These are phyloP conservation scores for Stylosanthes scabra DNA, from an alignment of 331 rosid genomes.

Conservation along the genomic window DNA sequence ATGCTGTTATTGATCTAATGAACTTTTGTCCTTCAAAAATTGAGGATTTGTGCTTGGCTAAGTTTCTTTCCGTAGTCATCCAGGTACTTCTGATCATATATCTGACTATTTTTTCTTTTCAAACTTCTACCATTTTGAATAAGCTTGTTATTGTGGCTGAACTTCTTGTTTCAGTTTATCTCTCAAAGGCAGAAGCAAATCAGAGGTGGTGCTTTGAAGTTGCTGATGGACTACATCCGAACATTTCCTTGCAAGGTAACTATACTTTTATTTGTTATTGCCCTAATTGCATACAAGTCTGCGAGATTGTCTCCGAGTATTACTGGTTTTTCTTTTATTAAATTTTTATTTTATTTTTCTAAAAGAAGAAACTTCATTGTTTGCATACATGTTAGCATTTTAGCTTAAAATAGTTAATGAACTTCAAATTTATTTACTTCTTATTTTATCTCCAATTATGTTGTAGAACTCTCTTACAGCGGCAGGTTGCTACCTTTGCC, in stretches of 20 bases:
- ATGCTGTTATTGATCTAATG: conserved; percentile 77
- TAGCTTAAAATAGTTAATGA: conserved; percentile 26
- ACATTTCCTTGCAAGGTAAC: conserved; percentile 86
- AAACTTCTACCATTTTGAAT: conserved; percentile 6
- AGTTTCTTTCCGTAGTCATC: conserved; percentile 68
- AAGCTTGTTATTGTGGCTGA: conserved; percentile 29
- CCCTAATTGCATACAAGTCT: conserved; percentile 1
- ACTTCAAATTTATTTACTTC: conserved; percentile 11
- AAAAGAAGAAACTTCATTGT: not conserved
- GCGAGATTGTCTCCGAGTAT: conserved; percentile 6
- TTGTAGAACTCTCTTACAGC: conserved; percentile 82
- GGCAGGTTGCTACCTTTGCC: conserved; percentile 95
- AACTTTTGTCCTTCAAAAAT: conserved; percentile 58
- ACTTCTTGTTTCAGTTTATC: conserved; percentile 67
- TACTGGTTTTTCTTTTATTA: not conserved
- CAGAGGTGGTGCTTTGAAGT: conserved; percentile 76
- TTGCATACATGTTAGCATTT: not conserved
- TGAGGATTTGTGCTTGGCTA: conserved; percentile 67
- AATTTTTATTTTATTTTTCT: too few species aligned
- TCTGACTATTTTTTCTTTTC: conserved; percentile 3
- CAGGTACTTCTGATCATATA: conserved; percentile 62
- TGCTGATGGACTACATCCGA: conserved; percentile 69
- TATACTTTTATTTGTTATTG: conserved; percentile 22
- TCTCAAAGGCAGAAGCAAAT: conserved; percentile 87
- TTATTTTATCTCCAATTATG: conserved; percentile 14